Evolutionary conservation across 345 rosid genomes (phyloP).

Genomic region (Aquilaria sinensis): DNA sequence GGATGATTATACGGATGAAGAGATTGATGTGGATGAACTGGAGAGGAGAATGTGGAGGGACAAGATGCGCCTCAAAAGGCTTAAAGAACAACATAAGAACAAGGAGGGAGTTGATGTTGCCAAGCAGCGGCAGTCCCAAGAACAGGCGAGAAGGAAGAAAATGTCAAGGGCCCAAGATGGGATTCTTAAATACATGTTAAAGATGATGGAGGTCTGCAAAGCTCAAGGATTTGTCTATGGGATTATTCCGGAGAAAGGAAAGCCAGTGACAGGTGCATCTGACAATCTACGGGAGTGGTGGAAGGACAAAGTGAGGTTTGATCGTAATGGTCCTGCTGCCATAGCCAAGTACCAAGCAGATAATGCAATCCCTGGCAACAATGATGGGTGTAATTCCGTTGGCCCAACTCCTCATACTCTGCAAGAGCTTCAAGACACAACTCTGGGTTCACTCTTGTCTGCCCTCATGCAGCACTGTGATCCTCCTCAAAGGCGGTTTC

Average conservation of each 20-base stretch:
- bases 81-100: constrained; percentile 52
- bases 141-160: constrained; percentile 84
- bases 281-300: constrained; percentile 90
- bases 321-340: constrained; percentile 81
- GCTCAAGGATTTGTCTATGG: constrained; percentile 88
- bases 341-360: constrained; percentile 56
- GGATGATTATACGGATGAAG: constrained; percentile 62
- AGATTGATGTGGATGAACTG: constrained; percentile 63
- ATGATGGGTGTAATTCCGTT: constrained; percentile 24
- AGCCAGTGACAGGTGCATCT: constrained; percentile 88
- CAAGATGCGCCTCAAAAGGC: constrained; percentile 50
- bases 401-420: constrained; percentile 51
- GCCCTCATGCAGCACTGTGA: constrained; percentile 87
- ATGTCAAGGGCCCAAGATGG: constrained; percentile 89
- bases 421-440: constrained; percentile 77
- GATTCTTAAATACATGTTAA: constrained; percentile 75
- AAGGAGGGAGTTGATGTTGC: constrained; percentile 37
- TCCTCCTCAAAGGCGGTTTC: constrained; percentile 81
- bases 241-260: constrained; percentile 83
- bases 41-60: constrained; percentile 86
- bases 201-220: constrained; percentile 89
- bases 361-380: constrained; percentile 34
- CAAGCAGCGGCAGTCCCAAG: constrained; percentile 64
- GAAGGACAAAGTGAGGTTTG: constrained; percentile 86
- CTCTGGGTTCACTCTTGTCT: constrained; percentile 75